These are phyloP conservation scores for Alternaria burnsii DNA, from an alignment of 2,329 filamentous ascomycete species.

Conservation along the genomic window DNA sequence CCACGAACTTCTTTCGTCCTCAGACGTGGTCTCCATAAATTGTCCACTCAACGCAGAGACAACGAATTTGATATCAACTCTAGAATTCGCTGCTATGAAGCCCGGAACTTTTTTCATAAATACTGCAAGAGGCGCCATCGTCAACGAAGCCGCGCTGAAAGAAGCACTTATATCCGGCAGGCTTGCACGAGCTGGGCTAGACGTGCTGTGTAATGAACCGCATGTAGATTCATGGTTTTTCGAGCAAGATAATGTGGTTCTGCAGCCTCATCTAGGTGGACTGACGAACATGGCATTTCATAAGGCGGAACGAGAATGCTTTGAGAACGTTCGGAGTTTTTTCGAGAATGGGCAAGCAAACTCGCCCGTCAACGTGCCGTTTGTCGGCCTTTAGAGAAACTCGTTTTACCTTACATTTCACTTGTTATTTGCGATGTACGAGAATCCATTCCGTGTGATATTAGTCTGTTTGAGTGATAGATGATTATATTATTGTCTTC, in stretches of 20 bases:
- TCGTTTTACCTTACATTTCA: too few relatives aligned
- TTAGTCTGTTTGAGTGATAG: too few relatives aligned
- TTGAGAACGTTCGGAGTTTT: not conserved
- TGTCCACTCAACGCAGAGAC: not conserved
- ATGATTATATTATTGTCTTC: too few relatives aligned
- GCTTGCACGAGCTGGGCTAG: not conserved
- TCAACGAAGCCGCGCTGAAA: not conserved
- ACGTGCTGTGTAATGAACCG: not conserved
- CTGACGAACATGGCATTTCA: not conserved
- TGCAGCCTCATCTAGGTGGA: not conserved
- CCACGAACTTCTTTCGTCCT: not conserved
- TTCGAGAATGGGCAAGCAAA: too few relatives aligned
- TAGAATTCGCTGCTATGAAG: not conserved
- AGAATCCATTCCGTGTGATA: too few relatives aligned
- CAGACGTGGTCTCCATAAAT: not conserved
- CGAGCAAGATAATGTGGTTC: not conserved
- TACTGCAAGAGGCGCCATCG: not conserved
- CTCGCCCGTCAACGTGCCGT: too few relatives aligned
- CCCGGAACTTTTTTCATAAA: not conserved
- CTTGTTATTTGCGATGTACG: too few relatives aligned
- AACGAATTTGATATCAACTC: not conserved
- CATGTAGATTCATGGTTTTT: not conserved
- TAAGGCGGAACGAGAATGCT: not conserved
- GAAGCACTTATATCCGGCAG: not conserved
- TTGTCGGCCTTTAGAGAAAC: too few relatives aligned